These are phyloP conservation scores for Phytopythium ostracodes DNA, from an alignment of 352 stramenopile genomes.

Conservation along the genomic window DNA sequence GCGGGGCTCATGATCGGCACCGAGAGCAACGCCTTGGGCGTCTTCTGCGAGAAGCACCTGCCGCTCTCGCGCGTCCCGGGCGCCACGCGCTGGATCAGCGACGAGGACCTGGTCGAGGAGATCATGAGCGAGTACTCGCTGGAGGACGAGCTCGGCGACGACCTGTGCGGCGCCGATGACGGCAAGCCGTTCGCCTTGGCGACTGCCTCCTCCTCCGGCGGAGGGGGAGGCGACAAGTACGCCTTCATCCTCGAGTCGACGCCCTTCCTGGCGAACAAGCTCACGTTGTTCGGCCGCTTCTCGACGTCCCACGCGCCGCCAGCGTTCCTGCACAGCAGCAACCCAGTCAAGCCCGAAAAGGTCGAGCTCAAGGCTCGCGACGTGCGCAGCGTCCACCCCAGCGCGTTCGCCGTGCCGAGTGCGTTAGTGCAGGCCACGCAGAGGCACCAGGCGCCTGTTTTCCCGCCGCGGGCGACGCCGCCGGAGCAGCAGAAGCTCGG, in stretches of 20 bases:
- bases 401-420: conserved; percentile 29
- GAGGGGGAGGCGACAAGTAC: conserved; percentile 8
- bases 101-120: conserved; percentile 80
- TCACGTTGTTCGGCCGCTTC: conserved; percentile 39
- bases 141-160: conserved; percentile 37
- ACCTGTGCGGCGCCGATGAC: conserved; percentile 19
- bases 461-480: conserved; percentile 24
- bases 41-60: conserved; percentile 85
- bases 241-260: conserved; percentile 79
- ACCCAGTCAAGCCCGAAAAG: not conserved
- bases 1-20: conserved; percentile 80
- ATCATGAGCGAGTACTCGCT: conserved; percentile 76
- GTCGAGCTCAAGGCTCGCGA: conserved; percentile 21
- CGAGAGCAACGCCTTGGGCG: conserved; percentile 56
- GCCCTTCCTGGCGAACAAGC: conserved; percentile 43
- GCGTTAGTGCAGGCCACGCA: conserved; percentile 44
- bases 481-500: conserved; percentile 24
- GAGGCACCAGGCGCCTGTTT: conserved; percentile 38
- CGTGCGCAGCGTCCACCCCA: conserved; percentile 32
- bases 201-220: no score
- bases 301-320: conserved; percentile 9
- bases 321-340: not conserved
- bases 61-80: conserved; percentile 55
- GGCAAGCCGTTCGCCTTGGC: conserved; percentile 9
- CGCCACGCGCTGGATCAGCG: conserved; percentile 81